Conservation (phyloP, 148 eudicot species). For the Fagopyrum esculentum region DNA sequence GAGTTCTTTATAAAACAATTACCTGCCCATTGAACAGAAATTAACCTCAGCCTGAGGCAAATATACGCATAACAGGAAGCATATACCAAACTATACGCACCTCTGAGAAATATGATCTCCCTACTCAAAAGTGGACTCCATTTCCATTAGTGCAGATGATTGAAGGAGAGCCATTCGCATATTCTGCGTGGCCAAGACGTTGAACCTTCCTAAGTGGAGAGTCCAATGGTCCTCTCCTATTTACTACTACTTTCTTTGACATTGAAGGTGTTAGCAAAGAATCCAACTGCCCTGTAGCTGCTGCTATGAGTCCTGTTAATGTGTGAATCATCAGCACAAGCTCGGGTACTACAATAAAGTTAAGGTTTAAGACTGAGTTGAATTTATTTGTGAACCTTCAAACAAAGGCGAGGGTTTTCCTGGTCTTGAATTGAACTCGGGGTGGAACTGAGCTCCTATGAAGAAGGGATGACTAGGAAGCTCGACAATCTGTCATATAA, state of each 20-base stretch:
- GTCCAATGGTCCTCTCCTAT: constrained; percentile 16
- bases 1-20: neutral
- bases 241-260: neutral
- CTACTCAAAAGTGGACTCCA: constrained; percentile 43
- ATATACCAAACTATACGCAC: neutral
- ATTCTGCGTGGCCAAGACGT: constrained; percentile 19
- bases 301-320: constrained; percentile 73
- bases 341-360: too few species aligned
- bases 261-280: constrained; percentile 24
- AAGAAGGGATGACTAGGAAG: constrained; percentile 72
- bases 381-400: constrained; percentile 41
- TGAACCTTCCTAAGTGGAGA: constrained; percentile 26
- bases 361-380: neutral
- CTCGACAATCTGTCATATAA: constrained; percentile 64
- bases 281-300: constrained; percentile 74
- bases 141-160: constrained; percentile 44
- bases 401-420: constrained; percentile 88
- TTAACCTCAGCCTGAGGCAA: neutral
- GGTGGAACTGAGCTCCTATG: constrained; percentile 93
- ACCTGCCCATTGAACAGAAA: neutral
- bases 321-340: too few species aligned
- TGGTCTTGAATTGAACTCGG: constrained; percentile 92
- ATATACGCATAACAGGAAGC: neutral
- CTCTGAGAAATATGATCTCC: constrained; percentile 6
- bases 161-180: constrained; percentile 29